Conservation (phyloP, 345 rosid species). For the Camelina neglecta region DNA sequence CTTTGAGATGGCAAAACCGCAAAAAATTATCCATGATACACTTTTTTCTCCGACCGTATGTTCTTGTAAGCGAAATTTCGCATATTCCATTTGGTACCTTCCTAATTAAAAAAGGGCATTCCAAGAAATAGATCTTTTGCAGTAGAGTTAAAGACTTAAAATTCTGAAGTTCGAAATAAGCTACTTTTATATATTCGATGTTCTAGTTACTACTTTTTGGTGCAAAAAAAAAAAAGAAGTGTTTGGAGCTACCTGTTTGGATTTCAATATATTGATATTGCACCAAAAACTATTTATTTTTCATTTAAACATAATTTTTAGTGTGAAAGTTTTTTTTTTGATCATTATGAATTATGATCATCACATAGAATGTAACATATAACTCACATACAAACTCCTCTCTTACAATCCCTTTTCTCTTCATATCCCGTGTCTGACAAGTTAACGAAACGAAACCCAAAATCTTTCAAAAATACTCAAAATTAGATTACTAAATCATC, state of each 20-base stretch:
- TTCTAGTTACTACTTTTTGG: background rate
- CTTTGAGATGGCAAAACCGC: background rate
- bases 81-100: background rate
- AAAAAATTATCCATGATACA: background rate
- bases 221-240: background rate
- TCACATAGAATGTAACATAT: slow-evolving; percentile 1
- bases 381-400: slow-evolving; percentile 22
- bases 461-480: slow-evolving; percentile 25
- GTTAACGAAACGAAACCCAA: slow-evolving; percentile 39
- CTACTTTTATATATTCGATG: background rate
- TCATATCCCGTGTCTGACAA: slow-evolving; percentile 24
- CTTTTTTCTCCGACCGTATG: background rate
- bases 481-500: slow-evolving; percentile 18
- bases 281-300: background rate
- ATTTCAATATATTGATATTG: slow-evolving; percentile 3
- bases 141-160: background rate
- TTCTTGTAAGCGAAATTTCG: background rate
- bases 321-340: background rate
- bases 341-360: slow-evolving; percentile 9
- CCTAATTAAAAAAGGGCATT: background rate
- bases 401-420: background rate
- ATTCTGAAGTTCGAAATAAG: background rate
- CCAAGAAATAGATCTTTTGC: background rate
- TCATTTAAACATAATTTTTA: background rate
- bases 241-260: background rate